A percentile compares a stretch with the other conserved stretches of the same genome.
Conservation (phyloP, 2,329 filamentous ascomycete species). For the Penicillium sp. region DNA sequence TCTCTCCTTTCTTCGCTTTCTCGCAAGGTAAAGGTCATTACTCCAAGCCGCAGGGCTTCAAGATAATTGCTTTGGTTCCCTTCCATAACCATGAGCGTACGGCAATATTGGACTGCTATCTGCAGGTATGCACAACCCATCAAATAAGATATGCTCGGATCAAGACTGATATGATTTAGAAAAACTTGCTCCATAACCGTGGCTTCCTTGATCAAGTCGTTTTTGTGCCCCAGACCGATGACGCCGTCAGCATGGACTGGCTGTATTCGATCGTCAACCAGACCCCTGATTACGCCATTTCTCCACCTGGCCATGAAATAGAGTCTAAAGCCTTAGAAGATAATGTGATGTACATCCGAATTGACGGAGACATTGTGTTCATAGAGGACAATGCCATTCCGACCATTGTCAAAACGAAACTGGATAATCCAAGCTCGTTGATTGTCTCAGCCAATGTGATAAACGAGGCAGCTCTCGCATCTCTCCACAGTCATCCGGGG, state of each 20-base stretch:
- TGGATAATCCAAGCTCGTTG: slow-evolving; percentile 52
- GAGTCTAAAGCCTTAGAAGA: slow-evolving; percentile 21
- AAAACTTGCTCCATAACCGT: slow-evolving; percentile 41
- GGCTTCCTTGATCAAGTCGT: slow-evolving; percentile 46
- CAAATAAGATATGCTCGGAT: too few relatives aligned
- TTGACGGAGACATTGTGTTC: slow-evolving; percentile 47
- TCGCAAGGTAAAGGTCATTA: slow-evolving; percentile 27
- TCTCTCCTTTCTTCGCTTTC: slow-evolving; percentile 33
- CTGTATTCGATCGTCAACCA: slow-evolving; percentile 33
- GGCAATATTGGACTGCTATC: slow-evolving; percentile 44
- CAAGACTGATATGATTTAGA: slow-evolving; percentile 18
- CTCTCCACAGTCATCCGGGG: slow-evolving; percentile 56
- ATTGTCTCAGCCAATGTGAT: slow-evolving; percentile 58
- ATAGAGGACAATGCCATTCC: slow-evolving; percentile 51
- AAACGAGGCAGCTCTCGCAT: slow-evolving; percentile 56
- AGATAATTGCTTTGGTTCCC: slow-evolving; percentile 43
- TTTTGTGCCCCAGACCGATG: slow-evolving; percentile 43
- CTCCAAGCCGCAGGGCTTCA: slow-evolving; percentile 36
- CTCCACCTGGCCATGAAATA: slow-evolving; percentile 8
- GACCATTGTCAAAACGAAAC: slow-evolving; percentile 54
- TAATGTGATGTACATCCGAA: slow-evolving; percentile 42
- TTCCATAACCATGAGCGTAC: slow-evolving; percentile 36
- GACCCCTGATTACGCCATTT: slow-evolving; percentile 32
- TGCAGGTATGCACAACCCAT: slow-evolving; percentile 30
- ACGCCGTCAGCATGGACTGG: slow-evolving; percentile 38